Base-by-base conservation (phyloP, 768 basidiomycete genomes). In the Kwoniella mangroviensis region DNA sequence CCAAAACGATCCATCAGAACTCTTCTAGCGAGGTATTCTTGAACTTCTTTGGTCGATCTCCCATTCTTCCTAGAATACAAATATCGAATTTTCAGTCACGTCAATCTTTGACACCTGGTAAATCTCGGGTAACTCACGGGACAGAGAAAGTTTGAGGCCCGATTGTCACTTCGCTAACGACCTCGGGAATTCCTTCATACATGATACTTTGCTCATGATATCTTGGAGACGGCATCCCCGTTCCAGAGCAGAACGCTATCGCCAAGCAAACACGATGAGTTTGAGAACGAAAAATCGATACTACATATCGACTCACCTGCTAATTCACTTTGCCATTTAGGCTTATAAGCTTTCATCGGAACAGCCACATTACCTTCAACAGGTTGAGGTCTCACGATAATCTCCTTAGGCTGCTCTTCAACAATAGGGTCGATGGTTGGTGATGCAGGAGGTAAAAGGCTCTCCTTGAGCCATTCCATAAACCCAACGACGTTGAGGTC, bases 1-100 rank as follows among this genome's bases (percentile, higher is more conserved):
- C 74, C 74, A 59, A 68, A 73, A 34, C 71, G 62, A 49, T 73
- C 58, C 1, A 6, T 17, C 54, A 57, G 65, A 12, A 75, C 72
- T 49, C 59, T 56, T 9, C 55, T 54, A n/a, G 74, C 74, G n/a
- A 73, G 62, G 26, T 70, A 53, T 40, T 73, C 60, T 40, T 67
- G 55, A 0, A 67, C 71, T 21, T 70, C 61, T 3, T 56, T 45
- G 63, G 64, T 45, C 21, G 59, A 45, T 24, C 51, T 19, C 22
- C 53, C 34, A 13, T 54, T 34, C 40, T 41, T 64, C 19, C 63
- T 64, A 22, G 21, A 65, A 6, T 34, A 34, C 34, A 34, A 34
- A 34, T 53, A 24, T 45, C 63, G 53, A 24, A 49, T 19, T 24
- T 13, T 52, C 15, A 22, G 55, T 34, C 22, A 41, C 5, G 28